Conservation (phyloP, 2,329 filamentous ascomycete species). For the Simplicillium sp. region DNA sequence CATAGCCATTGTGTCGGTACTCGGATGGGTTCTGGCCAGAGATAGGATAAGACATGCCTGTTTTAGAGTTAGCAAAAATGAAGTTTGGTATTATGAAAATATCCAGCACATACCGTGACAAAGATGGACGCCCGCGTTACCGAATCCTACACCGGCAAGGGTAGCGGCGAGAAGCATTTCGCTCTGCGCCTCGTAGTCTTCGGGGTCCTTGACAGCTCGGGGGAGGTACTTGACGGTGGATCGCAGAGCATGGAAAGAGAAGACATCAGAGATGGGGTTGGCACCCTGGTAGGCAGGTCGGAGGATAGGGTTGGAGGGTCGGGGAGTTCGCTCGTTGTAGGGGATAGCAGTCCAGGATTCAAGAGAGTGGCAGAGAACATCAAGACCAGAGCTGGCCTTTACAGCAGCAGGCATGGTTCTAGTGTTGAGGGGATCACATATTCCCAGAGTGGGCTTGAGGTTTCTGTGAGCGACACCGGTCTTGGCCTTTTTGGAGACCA, state of each 20-base stretch:
- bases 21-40: constrained; percentile 80
- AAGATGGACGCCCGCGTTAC: constrained; percentile 89
- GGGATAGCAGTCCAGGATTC: constrained; percentile 98
- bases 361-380: constrained; percentile 89
- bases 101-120: constrained; percentile 42
- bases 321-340: constrained; percentile 73
- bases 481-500: constrained; percentile 82
- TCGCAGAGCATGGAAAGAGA: constrained; percentile 76
- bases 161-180: constrained; percentile 96
- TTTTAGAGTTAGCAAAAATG: background rate
- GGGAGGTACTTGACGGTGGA: constrained; percentile 89
- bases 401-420: constrained; percentile 92
- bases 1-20: constrained; percentile 84
- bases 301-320: constrained; percentile 81
- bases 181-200: constrained; percentile 84
- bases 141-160: constrained; percentile 89
- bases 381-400: constrained; percentile 82
- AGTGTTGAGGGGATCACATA: constrained; percentile 81
- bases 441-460: constrained; percentile 88
- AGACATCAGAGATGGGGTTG: constrained; percentile 96
- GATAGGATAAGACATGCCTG: constrained; percentile 94
- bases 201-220: constrained; percentile 74
- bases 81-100: background rate
- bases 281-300: constrained; percentile 93
- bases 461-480: constrained; percentile 94